A percentile compares a stretch with the other conserved stretches of the same genome.
These are phyloP conservation scores for Moesziomyces sp. DNA, from an alignment of 1,284 basidiomycete species.

Conservation along the genomic window DNA sequence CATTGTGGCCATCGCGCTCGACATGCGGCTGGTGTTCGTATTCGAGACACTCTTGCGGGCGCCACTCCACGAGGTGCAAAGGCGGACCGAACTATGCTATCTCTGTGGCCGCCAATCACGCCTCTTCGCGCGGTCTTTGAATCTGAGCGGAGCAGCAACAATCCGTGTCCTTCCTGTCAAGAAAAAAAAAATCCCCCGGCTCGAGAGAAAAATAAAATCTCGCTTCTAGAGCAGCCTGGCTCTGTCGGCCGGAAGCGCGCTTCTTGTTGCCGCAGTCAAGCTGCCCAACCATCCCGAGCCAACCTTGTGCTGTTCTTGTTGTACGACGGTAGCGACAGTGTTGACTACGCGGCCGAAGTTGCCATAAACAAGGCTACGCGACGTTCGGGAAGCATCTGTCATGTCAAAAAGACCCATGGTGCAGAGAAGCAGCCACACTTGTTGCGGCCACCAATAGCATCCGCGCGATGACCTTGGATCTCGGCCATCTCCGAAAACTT, in stretches of 20 bases:
- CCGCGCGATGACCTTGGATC: neutral
- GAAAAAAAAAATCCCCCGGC: neutral
- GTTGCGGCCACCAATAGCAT: neutral
- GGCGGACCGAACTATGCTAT: neutral
- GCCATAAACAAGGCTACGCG: neutral
- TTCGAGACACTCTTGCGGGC: no score
- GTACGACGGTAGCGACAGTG: no score
- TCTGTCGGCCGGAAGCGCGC: neutral
- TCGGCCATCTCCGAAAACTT: constrained; percentile 46
- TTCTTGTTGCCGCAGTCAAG: neutral
- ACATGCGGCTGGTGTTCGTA: neutral
- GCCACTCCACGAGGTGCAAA: neutral
- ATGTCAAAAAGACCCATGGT: neutral
- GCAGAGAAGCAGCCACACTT: neutral
- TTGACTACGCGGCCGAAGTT: no score
- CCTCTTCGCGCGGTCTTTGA: neutral
- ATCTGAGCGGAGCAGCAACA: neutral
- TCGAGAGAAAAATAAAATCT: neutral
- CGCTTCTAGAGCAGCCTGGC: neutral
- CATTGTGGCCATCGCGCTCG: neutral
- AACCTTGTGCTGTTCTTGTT: neutral
- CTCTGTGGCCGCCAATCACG: neutral
- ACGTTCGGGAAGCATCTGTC: neutral
- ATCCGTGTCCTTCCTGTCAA: neutral
- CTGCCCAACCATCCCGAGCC: neutral